Percentiles rank a stretch among this genome's conserved stretches.
phyloP scores from a whole-genome alignment of 2,329 filamentous ascomycete genomes.

The Phialocephala sp. region DNA sequence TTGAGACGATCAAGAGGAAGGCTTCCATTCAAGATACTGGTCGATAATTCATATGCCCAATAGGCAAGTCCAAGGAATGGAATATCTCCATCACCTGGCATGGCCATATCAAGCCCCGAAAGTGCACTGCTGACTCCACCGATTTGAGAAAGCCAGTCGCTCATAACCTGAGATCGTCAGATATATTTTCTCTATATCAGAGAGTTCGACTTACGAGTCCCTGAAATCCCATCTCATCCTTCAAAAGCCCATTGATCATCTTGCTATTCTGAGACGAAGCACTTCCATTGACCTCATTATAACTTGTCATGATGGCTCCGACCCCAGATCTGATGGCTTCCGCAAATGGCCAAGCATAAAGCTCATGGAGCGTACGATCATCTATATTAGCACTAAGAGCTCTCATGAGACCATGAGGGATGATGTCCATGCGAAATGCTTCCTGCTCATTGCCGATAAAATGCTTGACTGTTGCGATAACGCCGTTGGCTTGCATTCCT shows the following conservation, averaged over 20 bases:
- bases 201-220: slow-evolving; percentile 47
- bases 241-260: slow-evolving; percentile 71
- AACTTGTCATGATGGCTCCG: slow-evolving; percentile 82
- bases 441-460: slow-evolving; percentile 56
- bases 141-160: slow-evolving; percentile 71
- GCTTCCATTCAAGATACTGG: slow-evolving; percentile 60
- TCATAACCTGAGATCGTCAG: slow-evolving; percentile 59
- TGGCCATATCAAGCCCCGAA: slow-evolving; percentile 71
- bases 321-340: slow-evolving; percentile 71
- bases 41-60: slow-evolving; percentile 55
- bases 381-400: slow-evolving; percentile 56
- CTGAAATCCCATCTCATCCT: slow-evolving; percentile 76
- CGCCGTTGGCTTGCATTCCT: slow-evolving; percentile 61
- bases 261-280: slow-evolving; percentile 72
- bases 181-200: background rate
- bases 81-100: slow-evolving; percentile 65
- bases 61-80: slow-evolving; percentile 58
- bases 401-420: slow-evolving; percentile 43
- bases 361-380: slow-evolving; percentile 65
- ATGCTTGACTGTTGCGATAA: slow-evolving; percentile 64
- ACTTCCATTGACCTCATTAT: slow-evolving; percentile 72
- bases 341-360: slow-evolving; percentile 65
- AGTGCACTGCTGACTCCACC: slow-evolving; percentile 64
- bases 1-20: slow-evolving; percentile 62
- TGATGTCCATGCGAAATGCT: slow-evolving; percentile 40